Evolutionary conservation across 306 rosid species (phyloP), one percentile per base, ranked within the genome.

Genomic region (Vicia sativa): DNA sequence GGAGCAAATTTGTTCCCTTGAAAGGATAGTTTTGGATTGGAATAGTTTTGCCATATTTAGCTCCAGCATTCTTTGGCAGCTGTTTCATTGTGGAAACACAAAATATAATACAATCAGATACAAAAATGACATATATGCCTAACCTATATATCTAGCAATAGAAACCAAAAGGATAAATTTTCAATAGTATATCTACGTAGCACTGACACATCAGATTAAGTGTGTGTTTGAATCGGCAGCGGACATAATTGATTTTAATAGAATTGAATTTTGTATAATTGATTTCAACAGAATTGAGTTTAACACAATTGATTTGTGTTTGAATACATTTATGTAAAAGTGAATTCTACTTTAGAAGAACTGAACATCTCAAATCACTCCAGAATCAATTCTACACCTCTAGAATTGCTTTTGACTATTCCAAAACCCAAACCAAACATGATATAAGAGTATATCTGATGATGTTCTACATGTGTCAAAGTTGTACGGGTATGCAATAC

Each of bases 1-100:
- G 81, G 41, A 60, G 82, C 53, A 50, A 15, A 62, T 70, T 79
- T 77, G 78, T 85, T 39, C 72, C 78, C 38, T 57, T 72, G 28
- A 50, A 78, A 66, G 75, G 67, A 62, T 67, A 44, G 61, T 61
- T 66, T 67, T 52, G 71, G 58, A 14, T 69, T 21, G 67, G 65
- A 58, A 64, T 60, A 29, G 67, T 46, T 52, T 77, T 72, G 23
- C 74, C 68, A 56, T 68, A 57, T 53, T 63, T 34, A 35, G 80
- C 46, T 79, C 63, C 77, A 34, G 69, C 71, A 67, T 72, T 64
- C 62, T 57, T 35, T 9, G 71, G 50, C 11, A 41, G 58, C 65
- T 68, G 82, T 66, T 79, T 68, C 52, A 68, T 50, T 23, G 69
- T 67, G 71, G 38, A 52, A 63, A 46, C 2, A 50, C 67, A 29